A percentile compares a stretch with the other conserved stretches of the same genome.
Evolutionary conservation across 805 yeast genomes (phyloP).

Genomic region (Saccharomycopsis sp.): DNA sequence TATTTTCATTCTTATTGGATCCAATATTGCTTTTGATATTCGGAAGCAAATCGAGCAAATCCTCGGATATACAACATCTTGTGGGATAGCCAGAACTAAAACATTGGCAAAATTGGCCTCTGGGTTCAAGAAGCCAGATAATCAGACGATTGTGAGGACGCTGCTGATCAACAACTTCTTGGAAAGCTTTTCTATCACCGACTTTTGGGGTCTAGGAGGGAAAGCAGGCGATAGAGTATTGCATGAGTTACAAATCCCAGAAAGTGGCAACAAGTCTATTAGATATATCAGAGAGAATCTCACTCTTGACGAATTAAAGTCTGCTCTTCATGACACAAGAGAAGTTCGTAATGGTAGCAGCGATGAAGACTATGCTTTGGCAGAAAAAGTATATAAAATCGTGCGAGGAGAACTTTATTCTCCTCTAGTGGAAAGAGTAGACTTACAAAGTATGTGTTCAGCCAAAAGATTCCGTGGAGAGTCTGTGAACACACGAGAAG

Average conservation of each 20-base stretch:
- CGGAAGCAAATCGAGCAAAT: slow-evolving; percentile 45
- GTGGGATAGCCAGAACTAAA: slow-evolving; percentile 76
- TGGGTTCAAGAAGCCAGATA: slow-evolving; percentile 76
- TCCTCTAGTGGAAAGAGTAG: slow-evolving; percentile 52
- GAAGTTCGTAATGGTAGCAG: slow-evolving; percentile 27
- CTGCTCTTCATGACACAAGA: not conserved
- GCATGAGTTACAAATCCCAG: slow-evolving; percentile 45
- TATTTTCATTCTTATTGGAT: slow-evolving; percentile 58
- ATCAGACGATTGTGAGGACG: slow-evolving; percentile 68
- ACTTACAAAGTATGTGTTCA: slow-evolving; percentile 82
- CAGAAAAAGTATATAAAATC: slow-evolving; percentile 49
- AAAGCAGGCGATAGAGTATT: slow-evolving; percentile 62
- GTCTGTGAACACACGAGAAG: slow-evolving; percentile 45
- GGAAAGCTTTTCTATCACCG: slow-evolving; percentile 54
- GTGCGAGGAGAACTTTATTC: slow-evolving; percentile 55
- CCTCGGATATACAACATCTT: slow-evolving; percentile 81
- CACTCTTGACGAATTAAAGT: slow-evolving; percentile 31
- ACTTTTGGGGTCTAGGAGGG: slow-evolving; percentile 91
- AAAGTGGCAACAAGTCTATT: slow-evolving; percentile 35
- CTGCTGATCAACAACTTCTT: slow-evolving; percentile 46
- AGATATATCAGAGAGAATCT: slow-evolving; percentile 46
- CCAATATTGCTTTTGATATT: slow-evolving; percentile 48
- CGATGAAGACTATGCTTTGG: slow-evolving; percentile 39
- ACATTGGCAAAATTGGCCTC: slow-evolving; percentile 83
- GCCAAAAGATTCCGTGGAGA: slow-evolving; percentile 68